phyloP scores from a whole-genome alignment of 139 green algal genomes.

The Zygnema cylindricum region DNA sequence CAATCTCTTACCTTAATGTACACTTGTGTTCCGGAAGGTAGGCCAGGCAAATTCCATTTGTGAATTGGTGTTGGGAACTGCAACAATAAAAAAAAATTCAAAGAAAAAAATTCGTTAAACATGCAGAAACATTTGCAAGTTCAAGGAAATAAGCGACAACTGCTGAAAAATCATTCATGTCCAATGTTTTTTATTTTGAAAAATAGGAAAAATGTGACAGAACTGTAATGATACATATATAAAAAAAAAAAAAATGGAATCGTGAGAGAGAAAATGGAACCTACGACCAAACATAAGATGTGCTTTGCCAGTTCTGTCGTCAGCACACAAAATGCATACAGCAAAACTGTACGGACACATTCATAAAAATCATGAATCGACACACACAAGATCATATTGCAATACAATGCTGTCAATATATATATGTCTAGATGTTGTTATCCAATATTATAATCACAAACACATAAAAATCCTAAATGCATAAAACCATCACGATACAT shows the following conservation, averaged over 20 bases:
- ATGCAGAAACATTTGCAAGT: neutral
- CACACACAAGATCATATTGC: too few species aligned
- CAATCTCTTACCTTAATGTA: constrained; percentile 80
- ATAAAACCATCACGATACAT: too few species aligned
- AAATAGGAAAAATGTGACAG: neutral
- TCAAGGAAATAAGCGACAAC: neutral
- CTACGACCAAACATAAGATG: too few species aligned
- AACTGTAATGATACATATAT: neutral
- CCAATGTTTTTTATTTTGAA: neutral
- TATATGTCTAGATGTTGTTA: too few species aligned
- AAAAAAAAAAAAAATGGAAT: neutral
- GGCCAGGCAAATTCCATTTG: constrained; percentile 74
- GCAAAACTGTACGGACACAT: neutral
- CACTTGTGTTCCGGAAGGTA: constrained; percentile 76
- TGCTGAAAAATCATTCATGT: neutral
- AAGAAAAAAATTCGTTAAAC: neutral
- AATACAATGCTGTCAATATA: too few species aligned
- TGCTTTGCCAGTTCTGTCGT: too few species aligned
- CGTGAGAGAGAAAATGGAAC: neutral
- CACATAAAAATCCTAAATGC: neutral
- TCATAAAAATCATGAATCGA: too few species aligned
- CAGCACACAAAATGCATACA: neutral
- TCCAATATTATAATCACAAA: too few species aligned
- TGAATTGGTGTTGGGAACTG: constrained; percentile 79
- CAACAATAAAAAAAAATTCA: constrained; percentile 49